phyloP scores from a whole-genome alignment of 208 protist genomes.

The Acanthamoeba rhysodes region DNA sequence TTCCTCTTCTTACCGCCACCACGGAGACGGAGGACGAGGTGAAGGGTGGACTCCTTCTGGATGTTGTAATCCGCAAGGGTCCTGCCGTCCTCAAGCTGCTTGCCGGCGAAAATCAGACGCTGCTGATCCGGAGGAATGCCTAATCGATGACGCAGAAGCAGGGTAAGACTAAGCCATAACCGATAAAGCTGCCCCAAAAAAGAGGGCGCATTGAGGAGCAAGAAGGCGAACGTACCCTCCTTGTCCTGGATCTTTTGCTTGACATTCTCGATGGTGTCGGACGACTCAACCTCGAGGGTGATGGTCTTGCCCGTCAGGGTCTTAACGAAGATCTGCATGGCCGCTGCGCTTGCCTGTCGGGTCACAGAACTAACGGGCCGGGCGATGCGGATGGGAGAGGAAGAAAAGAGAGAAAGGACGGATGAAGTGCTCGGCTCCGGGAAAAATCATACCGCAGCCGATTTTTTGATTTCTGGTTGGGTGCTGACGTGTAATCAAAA shows the following conservation, averaged over 20 bases:
- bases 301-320: constrained; percentile 99
- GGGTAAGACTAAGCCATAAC: neutral
- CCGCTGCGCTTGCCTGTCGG: constrained; percentile 4
- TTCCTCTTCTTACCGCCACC: constrained; percentile 99
- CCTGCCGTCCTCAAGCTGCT: constrained; percentile 98
- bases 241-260: constrained; percentile 99
- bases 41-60: constrained; percentile 99
- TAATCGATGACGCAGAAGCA: neutral
- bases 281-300: constrained; percentile 98
- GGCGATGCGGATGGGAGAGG: constrained; percentile 65
- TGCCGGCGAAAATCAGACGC: too few relatives aligned
- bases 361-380: neutral
- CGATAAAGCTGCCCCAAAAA: too few relatives aligned
- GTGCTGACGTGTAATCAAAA: constrained; percentile 11
- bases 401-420: constrained; percentile 64
- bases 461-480: constrained; percentile 42
- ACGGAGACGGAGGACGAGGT: constrained; percentile 98
- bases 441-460: constrained; percentile 2
- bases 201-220: neutral
- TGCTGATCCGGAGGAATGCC: constrained; percentile 96
- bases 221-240: constrained; percentile 91
- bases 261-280: constrained; percentile 98
- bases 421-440: neutral
- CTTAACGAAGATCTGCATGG: constrained; percentile 96
- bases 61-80: constrained; percentile 99